A percentile compares a stretch with the other conserved stretches of the same genome.
Conservation (phyloP, 2,329 filamentous ascomycete species). For the Celoporthe dispersa region DNA sequence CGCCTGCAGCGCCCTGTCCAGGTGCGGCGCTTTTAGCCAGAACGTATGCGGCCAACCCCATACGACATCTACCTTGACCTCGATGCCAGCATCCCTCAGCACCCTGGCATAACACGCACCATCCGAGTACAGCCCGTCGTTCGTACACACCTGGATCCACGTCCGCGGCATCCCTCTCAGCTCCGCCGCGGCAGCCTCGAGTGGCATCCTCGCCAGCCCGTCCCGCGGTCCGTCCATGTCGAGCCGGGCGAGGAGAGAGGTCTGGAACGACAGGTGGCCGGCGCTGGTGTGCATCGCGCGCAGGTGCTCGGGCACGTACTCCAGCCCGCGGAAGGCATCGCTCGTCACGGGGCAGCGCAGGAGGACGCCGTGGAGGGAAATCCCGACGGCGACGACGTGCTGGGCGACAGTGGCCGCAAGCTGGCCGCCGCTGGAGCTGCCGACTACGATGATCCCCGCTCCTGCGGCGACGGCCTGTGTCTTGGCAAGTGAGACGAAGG, state of each 20-base stretch:
- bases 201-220: slow-evolving; percentile 46
- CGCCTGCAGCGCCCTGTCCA: slow-evolving; percentile 46
- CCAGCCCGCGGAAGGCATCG: slow-evolving; percentile 44
- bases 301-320: slow-evolving; percentile 44
- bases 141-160: slow-evolving; percentile 55
- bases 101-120: slow-evolving; percentile 53
- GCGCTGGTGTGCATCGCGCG: slow-evolving; percentile 46
- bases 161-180: slow-evolving; percentile 45
- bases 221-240: slow-evolving; percentile 43
- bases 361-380: slow-evolving; percentile 44
- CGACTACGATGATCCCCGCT: slow-evolving; percentile 42
- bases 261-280: slow-evolving; percentile 43
- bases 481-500: slow-evolving; percentile 37
- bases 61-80: slow-evolving; percentile 48
- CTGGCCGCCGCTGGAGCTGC: slow-evolving; percentile 54
- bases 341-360: slow-evolving; percentile 54
- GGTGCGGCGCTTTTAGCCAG: slow-evolving; percentile 52
- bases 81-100: slow-evolving; percentile 44
- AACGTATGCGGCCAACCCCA: slow-evolving; percentile 57
- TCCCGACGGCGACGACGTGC: slow-evolving; percentile 31
- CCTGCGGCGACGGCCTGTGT: neutral
- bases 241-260: slow-evolving; percentile 41
- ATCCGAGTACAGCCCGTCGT: slow-evolving; percentile 57
- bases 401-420: slow-evolving; percentile 51
- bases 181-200: slow-evolving; percentile 41